Base-by-base conservation (phyloP, 75 land plant genomes). In the Larix kaempferi region DNA sequence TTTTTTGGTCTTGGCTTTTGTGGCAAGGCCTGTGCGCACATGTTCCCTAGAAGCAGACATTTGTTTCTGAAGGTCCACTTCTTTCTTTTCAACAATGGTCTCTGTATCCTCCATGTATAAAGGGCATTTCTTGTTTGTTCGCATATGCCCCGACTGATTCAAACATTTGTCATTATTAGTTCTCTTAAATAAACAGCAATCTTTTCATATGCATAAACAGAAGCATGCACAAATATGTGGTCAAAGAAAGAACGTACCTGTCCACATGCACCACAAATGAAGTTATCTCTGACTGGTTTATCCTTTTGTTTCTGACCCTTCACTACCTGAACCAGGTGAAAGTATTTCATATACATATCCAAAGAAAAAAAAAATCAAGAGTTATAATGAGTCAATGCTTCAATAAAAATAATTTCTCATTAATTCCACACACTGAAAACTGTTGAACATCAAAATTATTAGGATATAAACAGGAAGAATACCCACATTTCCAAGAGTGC, bases 51-150 rank as follows among this genome's bases (percentile, higher is more conserved):
- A 25, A 63, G 69, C 29, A 78, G 83, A 76, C 61, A 80, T 58
- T 79, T 56, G 25, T 37, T 44, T 82, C 77, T 74, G 64, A 76
- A 56, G 55, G 58, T 88, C 90, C 16, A 29, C 41, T 21, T 86
- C 90, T 39, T 64, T n/a, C 77, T 59, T 64, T 56, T 89, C 88
- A 58, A 74, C 58, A 13, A 71, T 83, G 52, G 81, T 35, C 49
- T 86, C 91, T 26, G 76, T 78, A 62, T 93, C 99, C 83, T 91
- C 98, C 75, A 86, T 82, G 79, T 98, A 98, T 72, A 83, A 84
- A 17, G 98, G 99, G 80, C 99, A 98, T 71, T 95, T 93, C 84
- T 98, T 98, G 83, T 95, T 98, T 69, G 99, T 98, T 65, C 98
- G 84, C 99, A 98, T 98, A 79, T 98, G 99, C 61, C 99, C 99